Conservation (phyloP, 495 filamentous ascomycete genomes). For the Margaritispora aquatica region DNA sequence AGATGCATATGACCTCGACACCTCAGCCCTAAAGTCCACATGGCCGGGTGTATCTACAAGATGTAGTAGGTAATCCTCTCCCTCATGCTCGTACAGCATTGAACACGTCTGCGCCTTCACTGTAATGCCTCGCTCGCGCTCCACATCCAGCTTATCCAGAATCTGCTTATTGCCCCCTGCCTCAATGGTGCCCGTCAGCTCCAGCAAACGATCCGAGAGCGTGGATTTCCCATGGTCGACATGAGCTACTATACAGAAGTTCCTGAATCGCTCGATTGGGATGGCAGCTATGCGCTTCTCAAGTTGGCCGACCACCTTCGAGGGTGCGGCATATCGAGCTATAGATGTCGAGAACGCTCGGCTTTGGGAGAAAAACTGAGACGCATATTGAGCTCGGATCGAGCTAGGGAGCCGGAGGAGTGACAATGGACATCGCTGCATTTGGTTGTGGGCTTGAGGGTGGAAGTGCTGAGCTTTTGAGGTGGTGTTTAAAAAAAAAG, state of each 20-base stretch:
- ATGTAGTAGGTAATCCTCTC: conserved; percentile 86
- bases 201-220: conserved; percentile 83
- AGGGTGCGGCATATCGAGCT: conserved; percentile 12
- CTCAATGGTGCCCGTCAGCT: conserved; percentile 90
- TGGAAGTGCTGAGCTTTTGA: neutral
- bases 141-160: conserved; percentile 93
- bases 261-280: conserved; percentile 86
- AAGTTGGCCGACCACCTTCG: conserved; percentile 18
- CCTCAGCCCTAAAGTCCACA: conserved; percentile 95
- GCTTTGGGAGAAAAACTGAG: conserved; percentile 16
- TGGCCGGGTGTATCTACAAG: conserved; percentile 96
- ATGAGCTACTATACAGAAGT: conserved; percentile 97
- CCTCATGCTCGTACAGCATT: conserved; percentile 87
- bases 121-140: conserved; percentile 91
- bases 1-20: conserved; percentile 87
- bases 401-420: conserved; percentile 23
- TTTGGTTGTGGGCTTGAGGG: conserved; percentile 21
- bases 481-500: conserved; percentile 5
- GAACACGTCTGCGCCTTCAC: conserved; percentile 98
- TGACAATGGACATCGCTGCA: conserved; percentile 48
- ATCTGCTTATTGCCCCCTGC: conserved; percentile 89
- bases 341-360: conserved; percentile 18
- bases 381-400: conserved; percentile 21
- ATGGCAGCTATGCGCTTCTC: conserved; percentile 81
- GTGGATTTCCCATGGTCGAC: conserved; percentile 99